Evolutionary conservation across 1,284 basidiomycete genomes (phyloP).

Genomic region (Tremellales sp.): DNA sequence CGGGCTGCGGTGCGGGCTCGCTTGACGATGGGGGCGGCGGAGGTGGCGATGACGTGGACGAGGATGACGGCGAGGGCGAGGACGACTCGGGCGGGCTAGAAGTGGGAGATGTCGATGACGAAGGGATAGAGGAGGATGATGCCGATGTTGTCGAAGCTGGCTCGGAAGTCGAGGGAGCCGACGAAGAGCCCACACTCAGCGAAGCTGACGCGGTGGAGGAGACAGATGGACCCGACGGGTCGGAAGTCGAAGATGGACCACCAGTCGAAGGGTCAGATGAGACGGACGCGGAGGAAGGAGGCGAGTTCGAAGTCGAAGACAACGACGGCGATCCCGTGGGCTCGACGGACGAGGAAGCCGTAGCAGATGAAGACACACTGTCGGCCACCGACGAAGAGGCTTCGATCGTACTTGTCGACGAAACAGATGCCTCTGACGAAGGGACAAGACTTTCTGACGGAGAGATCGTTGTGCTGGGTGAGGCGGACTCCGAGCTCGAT

Average conservation of each 20-base stretch:
- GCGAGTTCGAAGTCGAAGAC: not conserved
- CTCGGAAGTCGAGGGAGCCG: not conserved
- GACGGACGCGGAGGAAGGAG: not conserved
- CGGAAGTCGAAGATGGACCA: constrained; percentile 4
- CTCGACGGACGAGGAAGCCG: constrained; percentile 7
- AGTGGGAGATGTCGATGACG: constrained; percentile 6
- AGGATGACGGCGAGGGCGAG: not conserved
- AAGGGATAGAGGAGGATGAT: constrained; percentile 14
- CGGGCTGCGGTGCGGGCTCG: not conserved
- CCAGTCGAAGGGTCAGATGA: not conserved
- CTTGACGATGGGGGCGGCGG: not conserved
- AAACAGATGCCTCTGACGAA: not conserved
- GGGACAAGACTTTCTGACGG: not conserved
- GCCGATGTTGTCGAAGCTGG: constrained; percentile 7
- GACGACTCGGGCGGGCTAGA: not conserved
- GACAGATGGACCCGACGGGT: constrained; percentile 13
- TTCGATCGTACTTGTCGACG: constrained; percentile 5
- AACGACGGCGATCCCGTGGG: not conserved
- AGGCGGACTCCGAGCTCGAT: not conserved
- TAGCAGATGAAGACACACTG: constrained; percentile 2
- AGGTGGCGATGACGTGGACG: not conserved
- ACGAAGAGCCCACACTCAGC: too few species aligned
- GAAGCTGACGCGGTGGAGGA: too few species aligned
- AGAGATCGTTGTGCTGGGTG: too few species aligned
- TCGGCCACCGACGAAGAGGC: constrained; percentile 2